Evolutionary conservation across 176 grass and related monocot genomes (phyloP), one percentile per base, ranked within the genome.

Genomic region (Carex scoparia): DNA sequence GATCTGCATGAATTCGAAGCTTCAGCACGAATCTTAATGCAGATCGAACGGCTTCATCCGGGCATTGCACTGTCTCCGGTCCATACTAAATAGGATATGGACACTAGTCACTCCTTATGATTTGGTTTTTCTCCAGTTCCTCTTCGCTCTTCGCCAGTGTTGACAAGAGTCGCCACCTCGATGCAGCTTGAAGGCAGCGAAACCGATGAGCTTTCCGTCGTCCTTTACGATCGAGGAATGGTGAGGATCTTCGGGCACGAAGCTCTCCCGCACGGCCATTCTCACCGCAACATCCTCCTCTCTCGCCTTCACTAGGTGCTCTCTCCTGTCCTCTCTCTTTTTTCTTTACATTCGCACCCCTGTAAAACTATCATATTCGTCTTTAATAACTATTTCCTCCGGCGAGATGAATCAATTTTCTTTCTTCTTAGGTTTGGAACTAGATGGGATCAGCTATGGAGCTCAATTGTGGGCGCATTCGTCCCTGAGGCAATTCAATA

Each of bases 161-260:
- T 59, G 10, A 80, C n/a, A 30, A 0, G 19, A 55, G 46, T 54
- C 12, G 23, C 15, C 3, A 23, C 58, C 79, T 23, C 79, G 79
- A 81, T 68, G 81, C 42, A 83, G 16, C 63, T 63, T 5, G 35
- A 19, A 54, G 44, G 10, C 61, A 51, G 46, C 23, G 19, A 83
- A 83, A 49, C 19, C 42, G 81, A 46, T 1, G 55, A 44, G 33
- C 58, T 40, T 48, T 4, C 23, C 33, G 8, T 65, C 86, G 79
- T 89, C 68, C 81, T 88, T 99, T 71, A 99, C 96, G 88, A 69
- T 99, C 54, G 90, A 99, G 90, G 96, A 95, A 83, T 99, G 96
- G 96, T 87, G 91, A 48, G 93, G 93, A 86, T 95, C 96, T 30
- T 88, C 93, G 35, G 83, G 77, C 70, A 66, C 93, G 30, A 76